Base-by-base conservation (phyloP, 192 early-diverging fungal genomes). In the Backusella psychrophila region DNA sequence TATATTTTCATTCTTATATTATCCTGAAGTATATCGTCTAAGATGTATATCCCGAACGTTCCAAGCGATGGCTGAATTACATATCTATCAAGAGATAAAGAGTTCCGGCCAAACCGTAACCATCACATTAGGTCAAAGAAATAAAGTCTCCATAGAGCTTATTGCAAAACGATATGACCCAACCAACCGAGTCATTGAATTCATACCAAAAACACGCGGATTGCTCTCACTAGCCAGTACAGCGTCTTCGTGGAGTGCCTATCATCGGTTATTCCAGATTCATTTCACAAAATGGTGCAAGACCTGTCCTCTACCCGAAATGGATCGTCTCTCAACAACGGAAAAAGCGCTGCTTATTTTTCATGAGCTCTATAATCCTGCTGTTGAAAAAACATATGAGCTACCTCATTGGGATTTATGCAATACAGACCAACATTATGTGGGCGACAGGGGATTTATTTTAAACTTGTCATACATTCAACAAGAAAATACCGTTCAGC, bases 401-500 rank as follows among this genome's bases (percentile, higher is more conserved):
- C 29, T 81, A 12, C 80, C 80, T 9, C 34, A 8, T 38, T 52
- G 35, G 36, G 34, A 74, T 59, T 23, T 63, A 39, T 63, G 56
- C 56, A 69, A 69, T 21, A 38, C 34, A 38, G 69, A 36, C n/a
- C 34, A 41, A n/a, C 80, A 66, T 35, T 81, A 81, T 71, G 75
- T 81, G 36, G 80, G 80, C 1, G 80, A 81, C 68, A 69, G 42
- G 21, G 72, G 68, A 4, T 12, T 81, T 56, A 74, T 81, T 42
- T 41, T 81, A 26, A 31, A 49, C 8, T 56, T 75, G 41, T 81
- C 76, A 31, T 77, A 81, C 29, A 42, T 68, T 31, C 66, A 67
- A 67, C 74, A 66, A 41, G 36, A 34, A 17, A 34, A 65, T 65
- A 15, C 63, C 33, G 3, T 31, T 33, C 72, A 52, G 6, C 72